These are phyloP conservation scores for Peterozyma xylosa DNA, from an alignment of 805 yeast species.

Conservation along the genomic window DNA sequence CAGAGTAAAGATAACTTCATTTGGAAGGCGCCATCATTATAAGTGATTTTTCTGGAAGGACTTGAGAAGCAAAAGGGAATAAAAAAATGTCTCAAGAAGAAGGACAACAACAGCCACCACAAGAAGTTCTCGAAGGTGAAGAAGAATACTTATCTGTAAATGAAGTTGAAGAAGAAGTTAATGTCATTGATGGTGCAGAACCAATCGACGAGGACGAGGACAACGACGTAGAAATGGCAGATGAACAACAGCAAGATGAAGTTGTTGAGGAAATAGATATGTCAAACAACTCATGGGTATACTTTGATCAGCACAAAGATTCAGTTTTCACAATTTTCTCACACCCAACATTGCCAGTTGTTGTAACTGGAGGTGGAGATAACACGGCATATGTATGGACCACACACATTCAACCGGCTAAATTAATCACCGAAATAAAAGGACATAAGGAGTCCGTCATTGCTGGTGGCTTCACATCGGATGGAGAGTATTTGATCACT, in stretches of 20 bases:
- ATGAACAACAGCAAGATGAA: conserved; percentile 30
- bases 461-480: conserved; percentile 73
- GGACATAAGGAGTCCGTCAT: conserved; percentile 89
- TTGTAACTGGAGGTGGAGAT: conserved; percentile 95
- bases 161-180: conserved; percentile 33
- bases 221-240: conserved; percentile 29
- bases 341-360: conserved; percentile 81
- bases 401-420: conserved; percentile 78
- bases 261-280: conserved; percentile 69
- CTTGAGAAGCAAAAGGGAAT: too few relatives aligned
- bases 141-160: conserved; percentile 29
- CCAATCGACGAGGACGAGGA: conserved; percentile 30
- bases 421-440: conserved; percentile 62
- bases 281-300: conserved; percentile 82
- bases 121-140: conserved; percentile 13
- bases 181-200: conserved; percentile 19
- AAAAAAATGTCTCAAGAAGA: neutral
- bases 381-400: conserved; percentile 89
- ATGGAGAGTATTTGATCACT: conserved; percentile 75
- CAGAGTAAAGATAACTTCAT: too few relatives aligned
- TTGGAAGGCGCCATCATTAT: too few relatives aligned
- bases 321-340: conserved; percentile 75
- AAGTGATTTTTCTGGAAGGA: too few relatives aligned
- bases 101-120: neutral
- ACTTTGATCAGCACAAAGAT: conserved; percentile 86